These are phyloP conservation scores for Zygnema circumcarinatum DNA, from an alignment of 139 green algal genomes.

Conservation along the genomic window DNA sequence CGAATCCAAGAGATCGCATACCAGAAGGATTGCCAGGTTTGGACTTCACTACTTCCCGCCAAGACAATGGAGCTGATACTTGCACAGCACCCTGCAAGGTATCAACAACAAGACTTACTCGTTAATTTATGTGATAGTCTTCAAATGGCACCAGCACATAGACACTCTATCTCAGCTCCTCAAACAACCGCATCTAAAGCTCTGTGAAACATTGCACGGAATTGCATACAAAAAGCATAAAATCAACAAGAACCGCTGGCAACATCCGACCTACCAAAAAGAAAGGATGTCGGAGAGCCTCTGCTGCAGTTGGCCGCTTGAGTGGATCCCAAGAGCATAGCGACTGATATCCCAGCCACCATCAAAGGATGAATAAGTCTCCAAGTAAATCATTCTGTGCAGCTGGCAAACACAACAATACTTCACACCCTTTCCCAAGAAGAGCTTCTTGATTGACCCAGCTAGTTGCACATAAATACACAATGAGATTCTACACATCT, in stretches of 20 bases:
- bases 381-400: slow-evolving; percentile 26
- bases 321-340: slow-evolving; percentile 75
- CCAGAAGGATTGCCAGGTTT: background rate
- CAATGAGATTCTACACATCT: background rate
- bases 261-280: slow-evolving; percentile 74
- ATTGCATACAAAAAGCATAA: no score
- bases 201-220: no score
- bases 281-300: slow-evolving; percentile 85
- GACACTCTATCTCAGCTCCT: no score
- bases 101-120: no score
- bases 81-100: background rate
- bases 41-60: background rate
- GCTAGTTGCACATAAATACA: background rate
- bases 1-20: no score
- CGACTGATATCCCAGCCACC: background rate
- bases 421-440: background rate
- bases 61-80: background rate
- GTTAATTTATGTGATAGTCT: no score
- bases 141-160: no score
- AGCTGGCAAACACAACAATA: slow-evolving; percentile 23
- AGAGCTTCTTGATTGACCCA: background rate
- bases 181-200: no score
- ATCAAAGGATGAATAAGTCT: background rate
- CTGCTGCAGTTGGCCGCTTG: slow-evolving; percentile 80
- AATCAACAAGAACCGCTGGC: no score